These are phyloP conservation scores for Fusarium sp. DNA, from an alignment of 2,329 filamentous ascomycete species.

Conservation along the genomic window DNA sequence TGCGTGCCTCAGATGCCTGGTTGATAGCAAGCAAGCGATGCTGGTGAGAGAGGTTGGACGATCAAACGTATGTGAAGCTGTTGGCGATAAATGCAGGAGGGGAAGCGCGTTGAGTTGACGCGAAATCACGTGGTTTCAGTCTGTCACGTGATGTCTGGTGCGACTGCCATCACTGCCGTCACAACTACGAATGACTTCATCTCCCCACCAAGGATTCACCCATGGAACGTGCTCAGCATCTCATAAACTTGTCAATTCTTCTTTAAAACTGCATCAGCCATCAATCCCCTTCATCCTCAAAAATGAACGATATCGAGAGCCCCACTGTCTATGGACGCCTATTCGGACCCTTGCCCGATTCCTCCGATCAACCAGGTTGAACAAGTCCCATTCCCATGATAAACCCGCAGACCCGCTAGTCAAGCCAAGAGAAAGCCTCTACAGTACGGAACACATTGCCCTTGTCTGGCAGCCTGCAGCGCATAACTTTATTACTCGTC, in stretches of 20 bases:
- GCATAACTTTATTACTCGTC: neutral
- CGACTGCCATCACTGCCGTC: neutral
- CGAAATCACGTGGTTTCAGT: conserved; percentile 30
- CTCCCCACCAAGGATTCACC: too few species aligned
- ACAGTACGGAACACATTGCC: conserved; percentile 1
- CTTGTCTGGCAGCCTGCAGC: neutral
- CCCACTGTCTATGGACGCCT: neutral
- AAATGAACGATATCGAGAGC: neutral
- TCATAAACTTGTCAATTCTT: neutral
- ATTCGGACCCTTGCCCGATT: conserved; percentile 22
- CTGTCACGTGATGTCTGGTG: neutral
- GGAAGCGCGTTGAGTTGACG: conserved; percentile 36
- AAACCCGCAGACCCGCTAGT: conserved; percentile 35
- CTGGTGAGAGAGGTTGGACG: neutral
- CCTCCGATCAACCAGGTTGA: conserved; percentile 1
- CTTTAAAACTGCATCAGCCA: neutral
- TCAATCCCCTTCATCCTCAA: neutral
- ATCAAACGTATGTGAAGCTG: conserved; percentile 14
- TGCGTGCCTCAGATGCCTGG: neutral
- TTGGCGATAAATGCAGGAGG: conserved; percentile 23
- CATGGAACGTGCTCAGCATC: rapidly evolving
- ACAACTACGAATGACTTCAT: neutral
- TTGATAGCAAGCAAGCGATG: neutral
- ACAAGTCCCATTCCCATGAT: conserved; percentile 22
- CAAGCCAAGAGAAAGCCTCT: conserved; percentile 15